A percentile compares a stretch with the other conserved stretches of the same genome.
Evolutionary conservation across 768 basidiomycete genomes (phyloP).

Genomic region (Leccinum pellstonianum): DNA sequence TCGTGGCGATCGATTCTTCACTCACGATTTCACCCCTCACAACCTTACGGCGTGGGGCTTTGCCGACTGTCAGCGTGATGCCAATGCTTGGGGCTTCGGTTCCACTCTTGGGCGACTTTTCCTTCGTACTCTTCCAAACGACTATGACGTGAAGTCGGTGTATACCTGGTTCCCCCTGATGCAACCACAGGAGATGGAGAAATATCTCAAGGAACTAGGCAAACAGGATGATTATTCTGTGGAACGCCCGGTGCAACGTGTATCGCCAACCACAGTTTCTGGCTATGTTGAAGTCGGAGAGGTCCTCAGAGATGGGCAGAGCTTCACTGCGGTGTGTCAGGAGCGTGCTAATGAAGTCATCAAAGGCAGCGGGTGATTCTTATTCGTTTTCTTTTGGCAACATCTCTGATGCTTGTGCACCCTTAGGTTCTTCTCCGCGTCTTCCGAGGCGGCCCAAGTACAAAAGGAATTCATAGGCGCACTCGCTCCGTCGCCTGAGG

Average conservation of each 20-base stretch:
- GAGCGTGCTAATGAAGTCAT: slow-evolving; percentile 53
- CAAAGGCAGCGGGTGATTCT: slow-evolving; percentile 55
- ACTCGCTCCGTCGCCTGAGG: slow-evolving; percentile 47
- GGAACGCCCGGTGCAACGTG: slow-evolving; percentile 42
- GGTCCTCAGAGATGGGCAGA: slow-evolving; percentile 46
- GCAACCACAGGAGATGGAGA: slow-evolving; percentile 70
- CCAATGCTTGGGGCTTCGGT: slow-evolving; percentile 70
- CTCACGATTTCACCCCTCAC: slow-evolving; percentile 75
- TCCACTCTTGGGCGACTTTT: slow-evolving; percentile 67
- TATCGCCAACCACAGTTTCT: slow-evolving; percentile 33
- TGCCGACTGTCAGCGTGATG: slow-evolving; percentile 75
- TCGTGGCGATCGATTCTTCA: slow-evolving; percentile 81
- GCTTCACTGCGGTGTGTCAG: slow-evolving; percentile 50
- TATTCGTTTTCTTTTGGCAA: background rate
- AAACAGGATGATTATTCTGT: slow-evolving; percentile 55
- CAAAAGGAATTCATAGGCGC: slow-evolving; percentile 50
- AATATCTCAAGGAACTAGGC: slow-evolving; percentile 54
- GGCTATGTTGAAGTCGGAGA: slow-evolving; percentile 52
- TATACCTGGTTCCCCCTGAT: slow-evolving; percentile 91
- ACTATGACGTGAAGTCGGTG: slow-evolving; percentile 65
- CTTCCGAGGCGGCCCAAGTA: slow-evolving; percentile 36
- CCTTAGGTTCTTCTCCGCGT: slow-evolving; percentile 61
- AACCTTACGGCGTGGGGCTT: slow-evolving; percentile 86
- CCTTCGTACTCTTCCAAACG: slow-evolving; percentile 67
- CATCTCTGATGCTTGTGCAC: background rate